Evolutionary conservation across 1,139 yeast genomes (phyloP).

Genomic region (Protomyces arabidopsidicola): DNA sequence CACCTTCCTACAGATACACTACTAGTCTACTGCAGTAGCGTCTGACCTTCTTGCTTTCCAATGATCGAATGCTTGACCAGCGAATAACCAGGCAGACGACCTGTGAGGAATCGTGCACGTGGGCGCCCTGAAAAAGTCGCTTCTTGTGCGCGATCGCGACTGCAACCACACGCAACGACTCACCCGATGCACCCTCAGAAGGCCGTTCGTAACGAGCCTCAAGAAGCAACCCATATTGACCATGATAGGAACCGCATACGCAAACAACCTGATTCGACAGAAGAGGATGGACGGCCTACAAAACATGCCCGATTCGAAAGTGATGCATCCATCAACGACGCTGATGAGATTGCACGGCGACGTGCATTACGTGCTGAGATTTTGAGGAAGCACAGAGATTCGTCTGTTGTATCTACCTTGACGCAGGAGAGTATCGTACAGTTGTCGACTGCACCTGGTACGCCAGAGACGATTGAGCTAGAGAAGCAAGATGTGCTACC

Average conservation of each 20-base stretch:
- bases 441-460: neutral
- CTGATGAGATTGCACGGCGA: slow-evolving; percentile 22
- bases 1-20: too few species aligned
- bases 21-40: too few species aligned
- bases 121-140: too few species aligned
- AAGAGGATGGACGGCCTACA: neutral
- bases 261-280: neutral
- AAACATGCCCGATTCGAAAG: neutral
- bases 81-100: too few species aligned
- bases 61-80: too few species aligned
- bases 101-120: too few species aligned
- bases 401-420: neutral
- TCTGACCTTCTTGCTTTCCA: too few species aligned
- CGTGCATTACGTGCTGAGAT: slow-evolving; percentile 20
- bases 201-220: slow-evolving; percentile 3
- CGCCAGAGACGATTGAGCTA: neutral
- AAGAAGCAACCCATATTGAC: neutral
- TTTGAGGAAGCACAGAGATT: neutral
- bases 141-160: too few species aligned
- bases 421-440: neutral
- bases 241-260: neutral
- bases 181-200: neutral
- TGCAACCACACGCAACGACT: neutral
- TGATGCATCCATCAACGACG: neutral
- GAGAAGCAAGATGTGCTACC: neutral